A percentile compares a stretch with the other conserved stretches of the same genome.
phyloP scores from a whole-genome alignment of 495 filamentous ascomycete genomes.

The Aspergillus nanangensis region DNA sequence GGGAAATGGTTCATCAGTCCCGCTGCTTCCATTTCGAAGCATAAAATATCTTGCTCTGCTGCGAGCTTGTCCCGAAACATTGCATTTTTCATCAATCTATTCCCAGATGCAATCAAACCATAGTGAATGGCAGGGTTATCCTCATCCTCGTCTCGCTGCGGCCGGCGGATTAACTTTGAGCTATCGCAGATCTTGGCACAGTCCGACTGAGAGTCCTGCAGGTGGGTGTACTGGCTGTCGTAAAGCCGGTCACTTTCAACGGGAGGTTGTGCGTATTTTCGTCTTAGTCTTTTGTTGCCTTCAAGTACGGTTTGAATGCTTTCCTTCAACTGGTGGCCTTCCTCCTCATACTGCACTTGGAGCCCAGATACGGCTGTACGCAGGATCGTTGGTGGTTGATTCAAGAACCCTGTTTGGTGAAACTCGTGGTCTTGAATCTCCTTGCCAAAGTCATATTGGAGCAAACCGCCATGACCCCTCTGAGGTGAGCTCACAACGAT shows the following conservation, averaged over 20 bases:
- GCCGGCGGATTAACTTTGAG: not conserved
- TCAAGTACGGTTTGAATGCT: not conserved
- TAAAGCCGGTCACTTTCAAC: not conserved
- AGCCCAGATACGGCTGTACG: slow-evolving; percentile 5
- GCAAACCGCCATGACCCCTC: not conserved
- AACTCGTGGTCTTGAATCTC: slow-evolving; percentile 1
- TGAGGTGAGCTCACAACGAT: slow-evolving; percentile 1
- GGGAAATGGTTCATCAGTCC: not conserved
- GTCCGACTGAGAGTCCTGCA: not conserved
- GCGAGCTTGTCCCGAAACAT: not conserved
- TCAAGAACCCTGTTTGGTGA: slow-evolving; percentile 4
- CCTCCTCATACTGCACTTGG: not conserved
- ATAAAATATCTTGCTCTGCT: not conserved
- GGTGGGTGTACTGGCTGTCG: not conserved
- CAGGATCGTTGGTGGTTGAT: slow-evolving; percentile 3
- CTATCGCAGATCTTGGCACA: not conserved
- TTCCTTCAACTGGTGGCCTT: not conserved
- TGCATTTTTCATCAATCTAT: not conserved
- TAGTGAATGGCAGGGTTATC: not conserved
- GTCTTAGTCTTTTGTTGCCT: not conserved
- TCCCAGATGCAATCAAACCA: not conserved
- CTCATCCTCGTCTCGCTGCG: not conserved
- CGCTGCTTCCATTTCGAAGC: not conserved
- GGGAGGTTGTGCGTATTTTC: not conserved
- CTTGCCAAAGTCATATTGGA: slow-evolving; percentile 10